Base-by-base conservation (phyloP, 2,329 filamentous ascomycete genomes). In the Clonostachys byssicola region DNA sequence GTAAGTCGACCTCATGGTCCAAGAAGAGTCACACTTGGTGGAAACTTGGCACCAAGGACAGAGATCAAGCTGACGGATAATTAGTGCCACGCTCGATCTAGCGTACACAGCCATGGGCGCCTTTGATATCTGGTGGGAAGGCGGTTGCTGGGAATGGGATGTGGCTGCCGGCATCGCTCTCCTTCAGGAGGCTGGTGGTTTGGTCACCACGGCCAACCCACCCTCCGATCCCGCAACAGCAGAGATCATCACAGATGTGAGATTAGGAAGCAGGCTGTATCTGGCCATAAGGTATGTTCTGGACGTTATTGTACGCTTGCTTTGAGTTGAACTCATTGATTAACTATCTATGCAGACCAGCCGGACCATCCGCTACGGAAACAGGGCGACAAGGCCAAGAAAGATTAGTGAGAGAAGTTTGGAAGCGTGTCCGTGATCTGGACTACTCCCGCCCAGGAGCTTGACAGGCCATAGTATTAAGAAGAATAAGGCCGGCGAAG, bases 41-140 rank as follows among this genome's bases (percentile, higher is more conserved):
- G 9, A 10, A 30, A 10, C 3, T 6, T 10, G 9, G 23, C 3
- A 30, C 23, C 23, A 10, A 9, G 23, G 9, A 30, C 23, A 30
- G 23, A 10, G 23, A 23, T 13, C 5, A 20, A n/a, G n/a, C 12
- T 34, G 16, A 30, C 12, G 23, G 40, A 12, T 46, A 34, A 48
- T 12, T 5, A 86, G 85, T 58, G 87, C 87, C 9, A 88, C 87
- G 2, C 60, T 91, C 46, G 87, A 90, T 62, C 65, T 91, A 43
- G 86, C 86, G 0, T 91, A 90, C 60, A 80, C 81, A 10, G 87
- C 88, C 12, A 87, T 87, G 77, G 87, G 87, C 0, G 73, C 81
- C 0, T 84, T 90, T 54, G 87, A 91, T 64, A 88, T 90, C 12
- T 90, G 87, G 86, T 91, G 86, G 86, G 86, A 91, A 60, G 87